Base-by-base conservation (phyloP, 2,329 filamentous ascomycete species). In the Colletotrichum sp. region DNA sequence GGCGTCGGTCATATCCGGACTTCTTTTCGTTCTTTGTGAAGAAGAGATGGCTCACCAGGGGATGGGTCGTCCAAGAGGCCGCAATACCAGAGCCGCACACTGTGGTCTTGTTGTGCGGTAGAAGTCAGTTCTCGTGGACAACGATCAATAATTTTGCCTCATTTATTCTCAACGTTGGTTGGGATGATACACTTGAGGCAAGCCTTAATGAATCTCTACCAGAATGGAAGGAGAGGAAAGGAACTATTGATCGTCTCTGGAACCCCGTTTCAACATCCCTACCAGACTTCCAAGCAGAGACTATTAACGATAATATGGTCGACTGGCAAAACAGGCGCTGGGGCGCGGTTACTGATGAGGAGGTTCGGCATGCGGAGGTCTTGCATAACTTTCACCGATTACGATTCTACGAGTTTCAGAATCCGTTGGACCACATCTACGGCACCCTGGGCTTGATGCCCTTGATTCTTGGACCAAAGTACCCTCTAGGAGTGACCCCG, bases 31-130 rank as follows among this genome's bases (percentile, higher is more conserved):
- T 79, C 34, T 80, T 79, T 49, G 70, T 71, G 12, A 25, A 55
- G 29, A 74, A 78, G 30, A 32, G 73, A 16, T 80, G 78, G 71
- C 78, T 77, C 8, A 78, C 77, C 12, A 77, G 79, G n/a, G 78
- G 77, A 5, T 79, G 79, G 79, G 78, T 78, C 19, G 77, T 80
- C 11, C 78, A 79, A 29, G 79, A 80, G 32, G 75, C 77, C n/a
- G 77, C 76, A 25, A 57, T 79, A 6, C 78, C 77, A 5, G 55
- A 63, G 52, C 76, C 61, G 30, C 77, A 27, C 2, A n/a, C 32
- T 11, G 71, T 74, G 2, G n/a, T 74, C 4, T 12, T 74, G 16
- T 34, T 44, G 12, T 74, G 70, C 27, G 73, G 73, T 16, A 25
- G 15, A 2, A 22, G n/a, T 5, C 70, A 36, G 4, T 69, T 76